Evolutionary conservation across 2,329 filamentous ascomycete species (phyloP).

Genomic region (Sporothrix variecibatus): DNA sequence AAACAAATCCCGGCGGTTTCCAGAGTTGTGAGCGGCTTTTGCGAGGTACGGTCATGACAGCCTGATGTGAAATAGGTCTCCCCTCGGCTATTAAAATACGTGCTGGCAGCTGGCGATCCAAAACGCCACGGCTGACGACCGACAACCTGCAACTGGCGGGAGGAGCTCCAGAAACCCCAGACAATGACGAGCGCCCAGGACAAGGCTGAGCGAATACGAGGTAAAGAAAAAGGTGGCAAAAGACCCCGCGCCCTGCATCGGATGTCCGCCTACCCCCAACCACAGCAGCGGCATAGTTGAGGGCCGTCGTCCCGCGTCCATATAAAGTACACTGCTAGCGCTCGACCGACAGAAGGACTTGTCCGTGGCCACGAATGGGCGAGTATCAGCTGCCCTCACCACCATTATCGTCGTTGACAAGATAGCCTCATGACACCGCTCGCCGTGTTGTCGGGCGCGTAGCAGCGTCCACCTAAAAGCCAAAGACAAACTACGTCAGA

Average conservation of each 20-base stretch:
- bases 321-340: not conserved
- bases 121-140: not conserved
- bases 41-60: not conserved
- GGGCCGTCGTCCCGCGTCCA: not conserved
- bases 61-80: too few species aligned
- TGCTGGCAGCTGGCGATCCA: not conserved
- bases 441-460: not conserved
- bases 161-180: not conserved
- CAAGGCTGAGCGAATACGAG: constrained; percentile 14
- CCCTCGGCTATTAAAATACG: not conserved
- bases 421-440: not conserved
- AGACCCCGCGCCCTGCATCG: not conserved
- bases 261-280: not conserved
- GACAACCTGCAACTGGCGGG: not conserved
- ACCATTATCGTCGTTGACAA: not conserved
- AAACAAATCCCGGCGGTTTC: not conserved
- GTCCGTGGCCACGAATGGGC: not conserved
- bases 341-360: not conserved
- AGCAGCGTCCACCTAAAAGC: not conserved
- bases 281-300: not conserved
- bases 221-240: not conserved
- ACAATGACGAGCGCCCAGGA: not conserved
- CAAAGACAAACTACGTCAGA: constrained; percentile 6
- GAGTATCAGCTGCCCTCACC: not conserved
- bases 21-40: not conserved